A percentile compares a stretch with the other conserved stretches of the same genome.
Conservation (phyloP, 2,329 filamentous ascomycete species). For the Trichoderma atrobrunneum region DNA sequence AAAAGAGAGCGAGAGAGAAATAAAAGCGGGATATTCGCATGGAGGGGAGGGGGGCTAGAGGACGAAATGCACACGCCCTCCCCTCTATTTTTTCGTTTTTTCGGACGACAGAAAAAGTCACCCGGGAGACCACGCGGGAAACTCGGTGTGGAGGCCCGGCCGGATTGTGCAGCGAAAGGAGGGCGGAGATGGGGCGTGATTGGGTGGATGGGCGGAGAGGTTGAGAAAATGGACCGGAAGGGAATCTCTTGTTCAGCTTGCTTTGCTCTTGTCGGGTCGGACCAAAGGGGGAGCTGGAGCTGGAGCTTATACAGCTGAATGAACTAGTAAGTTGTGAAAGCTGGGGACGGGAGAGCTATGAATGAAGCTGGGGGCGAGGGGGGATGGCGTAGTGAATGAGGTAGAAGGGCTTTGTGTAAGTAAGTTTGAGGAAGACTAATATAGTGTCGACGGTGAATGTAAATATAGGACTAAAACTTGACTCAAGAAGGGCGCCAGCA, state of each 20-base stretch:
- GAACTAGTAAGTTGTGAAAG: background rate
- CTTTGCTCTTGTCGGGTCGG: background rate
- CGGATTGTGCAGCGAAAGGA: background rate
- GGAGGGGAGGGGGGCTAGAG: too few relatives aligned
- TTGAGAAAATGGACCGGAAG: conserved; percentile 16
- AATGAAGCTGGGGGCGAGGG: background rate
- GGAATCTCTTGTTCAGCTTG: background rate
- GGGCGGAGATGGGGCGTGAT: background rate
- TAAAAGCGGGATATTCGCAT: background rate
- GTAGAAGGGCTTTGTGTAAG: background rate
- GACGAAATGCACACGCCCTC: conserved; percentile 2
- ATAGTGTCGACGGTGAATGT: background rate
- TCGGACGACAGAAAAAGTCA: background rate
- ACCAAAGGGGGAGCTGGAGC: background rate
- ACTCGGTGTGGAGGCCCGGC: conserved; percentile 10
- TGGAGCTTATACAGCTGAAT: background rate
- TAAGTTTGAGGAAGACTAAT: background rate
- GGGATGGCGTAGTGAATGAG: background rate
- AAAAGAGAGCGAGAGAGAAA: background rate
- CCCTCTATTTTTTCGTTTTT: background rate
- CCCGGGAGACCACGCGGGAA: conserved; percentile 15
- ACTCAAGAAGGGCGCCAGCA: background rate
- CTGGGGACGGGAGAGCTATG: background rate
- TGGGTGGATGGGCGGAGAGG: background rate
- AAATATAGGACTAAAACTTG: background rate